Evolutionary conservation across 495 filamentous ascomycete species (phyloP), one percentile per base, ranked within the genome.

Genomic region (Aspergillus hancockii): DNA sequence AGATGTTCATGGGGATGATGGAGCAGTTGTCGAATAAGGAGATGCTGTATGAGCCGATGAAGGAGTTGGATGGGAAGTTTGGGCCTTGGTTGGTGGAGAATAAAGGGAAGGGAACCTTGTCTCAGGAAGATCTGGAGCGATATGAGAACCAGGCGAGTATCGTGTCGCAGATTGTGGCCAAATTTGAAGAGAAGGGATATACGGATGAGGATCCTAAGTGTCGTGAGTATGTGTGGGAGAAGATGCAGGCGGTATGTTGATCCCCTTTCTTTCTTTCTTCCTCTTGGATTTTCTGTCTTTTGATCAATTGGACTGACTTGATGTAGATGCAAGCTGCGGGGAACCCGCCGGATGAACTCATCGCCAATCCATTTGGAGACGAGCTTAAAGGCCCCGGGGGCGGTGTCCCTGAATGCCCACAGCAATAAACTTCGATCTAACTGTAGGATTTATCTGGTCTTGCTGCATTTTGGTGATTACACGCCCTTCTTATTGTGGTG

Each of bases 1-100:
- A 94, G 73, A 89, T 98, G 86, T 81, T 98, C 31, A 79, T 95
- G 79, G 90, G 88, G 28, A 96, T 97, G 91, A 98, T 98, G 93
- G 91, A 98, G 73, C 92, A 98, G 72, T 78, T 98, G 56, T 97
- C 94, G 2, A 95, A 94, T 68, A 98, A 96, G 78, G 94, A 98
- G 67, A 96, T 98, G 58, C 76, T 98, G 45, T 97, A 98, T 66
- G 93, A 97, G 75, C 94, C 94, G 16, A 97, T 98, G 93, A 96
- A 94, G 77, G 95, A 98, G 74, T 73, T 98, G 60, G 78, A 93
- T 67, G 87, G 88, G 23, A 97, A 97, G 73, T 98, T 93, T 67
- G 92, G 90, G 0, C 83, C 71, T 4, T 98, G 94, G 94, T 77
- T 98, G 68, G 82, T 81, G 62, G 88, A 90, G 74, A 93, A 97